These are phyloP conservation scores for Polytrichum formosum DNA, from an alignment of 225 moss, liverwort and hornwort genomes.

Conservation along the genomic window DNA sequence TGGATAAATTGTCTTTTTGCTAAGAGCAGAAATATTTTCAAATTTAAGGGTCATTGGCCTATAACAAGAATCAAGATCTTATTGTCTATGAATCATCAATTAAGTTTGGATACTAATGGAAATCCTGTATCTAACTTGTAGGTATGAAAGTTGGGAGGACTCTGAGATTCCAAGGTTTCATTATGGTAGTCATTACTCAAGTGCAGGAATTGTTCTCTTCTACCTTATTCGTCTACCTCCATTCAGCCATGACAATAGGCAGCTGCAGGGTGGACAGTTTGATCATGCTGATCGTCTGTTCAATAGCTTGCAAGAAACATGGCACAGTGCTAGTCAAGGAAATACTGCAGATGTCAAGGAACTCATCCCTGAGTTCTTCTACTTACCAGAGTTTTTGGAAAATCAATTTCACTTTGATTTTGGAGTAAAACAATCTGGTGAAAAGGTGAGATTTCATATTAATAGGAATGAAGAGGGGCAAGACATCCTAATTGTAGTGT, in stretches of 20 bases:
- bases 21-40: no score
- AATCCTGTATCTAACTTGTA: conserved; percentile 15
- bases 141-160: conserved; percentile 98
- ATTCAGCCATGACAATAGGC: conserved; percentile 82
- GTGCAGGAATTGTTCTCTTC: conserved; percentile 98
- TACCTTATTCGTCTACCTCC: conserved; percentile 94
- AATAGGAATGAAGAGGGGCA: no score
- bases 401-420: conserved; percentile 88
- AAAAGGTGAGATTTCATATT: conserved; percentile 49
- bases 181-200: conserved; percentile 99
- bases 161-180: conserved; percentile 98
- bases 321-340: conserved; percentile 96
- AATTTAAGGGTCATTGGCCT: no score
- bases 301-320: conserved; percentile 90
- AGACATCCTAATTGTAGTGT: background rate
- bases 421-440: conserved; percentile 89
- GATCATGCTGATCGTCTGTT: conserved; percentile 99
- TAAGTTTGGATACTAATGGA: background rate
- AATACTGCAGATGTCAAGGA: conserved; percentile 99
- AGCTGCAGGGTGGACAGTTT: conserved; percentile 94
- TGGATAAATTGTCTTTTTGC: no score
- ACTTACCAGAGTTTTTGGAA: conserved; percentile 90
- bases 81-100: no score
- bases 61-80: no score
- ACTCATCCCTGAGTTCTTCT: conserved; percentile 98